Percentiles rank a stretch among this genome's conserved stretches.
phyloP scores from a whole-genome alignment of 2,329 filamentous ascomycete genomes.

The Epichloe baconii region DNA sequence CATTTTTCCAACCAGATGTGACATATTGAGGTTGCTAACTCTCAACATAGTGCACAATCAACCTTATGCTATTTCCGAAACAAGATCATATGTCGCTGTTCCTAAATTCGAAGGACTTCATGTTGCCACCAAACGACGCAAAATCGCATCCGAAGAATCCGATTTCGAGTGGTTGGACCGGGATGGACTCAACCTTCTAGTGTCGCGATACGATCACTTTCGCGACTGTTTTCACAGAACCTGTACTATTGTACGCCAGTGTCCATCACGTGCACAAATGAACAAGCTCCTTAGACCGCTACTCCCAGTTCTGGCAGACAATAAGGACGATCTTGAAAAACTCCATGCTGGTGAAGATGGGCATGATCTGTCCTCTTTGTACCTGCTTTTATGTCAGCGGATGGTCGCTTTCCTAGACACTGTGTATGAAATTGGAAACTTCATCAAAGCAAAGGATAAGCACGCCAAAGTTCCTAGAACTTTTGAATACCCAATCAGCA shows the following conservation, averaged over 20 bases:
- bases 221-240: conserved; percentile 10
- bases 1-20: not conserved
- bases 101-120: conserved; percentile 6
- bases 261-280: conserved; percentile 11
- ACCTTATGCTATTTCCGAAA: conserved; percentile 14
- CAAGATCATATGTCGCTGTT: conserved; percentile 10
- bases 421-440: conserved; percentile 16
- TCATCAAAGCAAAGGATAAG: conserved; percentile 15
- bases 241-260: conserved; percentile 10
- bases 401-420: conserved; percentile 11
- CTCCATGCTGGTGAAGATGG: conserved; percentile 5
- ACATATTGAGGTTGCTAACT: not conserved
- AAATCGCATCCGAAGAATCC: conserved; percentile 10
- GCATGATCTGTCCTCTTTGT: conserved; percentile 13
- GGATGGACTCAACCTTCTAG: conserved; percentile 11
- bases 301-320: conserved; percentile 10
- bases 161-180: conserved; percentile 15
- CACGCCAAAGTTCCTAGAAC: conserved; percentile 12
- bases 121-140: conserved; percentile 16
- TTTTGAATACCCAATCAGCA: conserved; percentile 11
- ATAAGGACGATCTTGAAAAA: conserved; percentile 9
- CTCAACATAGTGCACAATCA: conserved; percentile 5
- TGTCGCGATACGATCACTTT: conserved; percentile 13
- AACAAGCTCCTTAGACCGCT: conserved; percentile 15
- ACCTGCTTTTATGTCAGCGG: conserved; percentile 10